These are phyloP conservation scores for Zostera marina DNA, from an alignment of 116 monocot species.

Conservation along the genomic window DNA sequence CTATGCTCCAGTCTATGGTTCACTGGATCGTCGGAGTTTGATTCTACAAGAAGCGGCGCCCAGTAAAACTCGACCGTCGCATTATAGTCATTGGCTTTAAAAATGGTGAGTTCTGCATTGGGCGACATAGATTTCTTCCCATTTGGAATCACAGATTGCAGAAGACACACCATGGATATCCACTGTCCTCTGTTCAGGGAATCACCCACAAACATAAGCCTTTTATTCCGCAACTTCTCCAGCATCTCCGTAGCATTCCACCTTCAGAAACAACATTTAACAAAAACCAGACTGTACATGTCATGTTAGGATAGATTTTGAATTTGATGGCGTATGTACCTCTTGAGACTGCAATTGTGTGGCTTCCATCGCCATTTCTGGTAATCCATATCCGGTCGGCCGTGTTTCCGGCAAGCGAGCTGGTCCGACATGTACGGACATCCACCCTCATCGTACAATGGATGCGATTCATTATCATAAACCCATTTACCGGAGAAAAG, in stretches of 20 bases:
- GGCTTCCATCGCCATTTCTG: conserved; percentile 88
- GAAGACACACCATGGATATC: conserved; percentile 90
- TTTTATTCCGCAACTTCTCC: conserved; percentile 73
- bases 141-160: conserved; percentile 49
- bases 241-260: conserved; percentile 76
- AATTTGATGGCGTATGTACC: conserved; percentile 12
- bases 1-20: conserved; percentile 69
- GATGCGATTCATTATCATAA: conserved; percentile 35
- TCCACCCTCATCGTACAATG: conserved; percentile 42
- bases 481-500: conserved; percentile 62
- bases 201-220: conserved; percentile 95
- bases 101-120: conserved; percentile 57
- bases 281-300: too few relatives aligned
- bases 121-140: conserved; percentile 76
- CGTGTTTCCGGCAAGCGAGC: conserved; percentile 63
- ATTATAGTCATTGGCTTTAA: conserved; percentile 73
- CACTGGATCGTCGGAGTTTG: conserved; percentile 94
- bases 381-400: conserved; percentile 53
- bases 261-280: conserved; percentile 16
- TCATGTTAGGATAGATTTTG: neutral
- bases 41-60: conserved; percentile 91
- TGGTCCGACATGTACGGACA: conserved; percentile 88
- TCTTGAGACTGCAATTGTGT: conserved; percentile 47
- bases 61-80: conserved; percentile 91
- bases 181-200: conserved; percentile 93